Percentiles rank a stretch among this genome's conserved stretches.
Evolutionary conservation across 495 filamentous ascomycete genomes (phyloP).

Genomic region (Tricharina praecox): DNA sequence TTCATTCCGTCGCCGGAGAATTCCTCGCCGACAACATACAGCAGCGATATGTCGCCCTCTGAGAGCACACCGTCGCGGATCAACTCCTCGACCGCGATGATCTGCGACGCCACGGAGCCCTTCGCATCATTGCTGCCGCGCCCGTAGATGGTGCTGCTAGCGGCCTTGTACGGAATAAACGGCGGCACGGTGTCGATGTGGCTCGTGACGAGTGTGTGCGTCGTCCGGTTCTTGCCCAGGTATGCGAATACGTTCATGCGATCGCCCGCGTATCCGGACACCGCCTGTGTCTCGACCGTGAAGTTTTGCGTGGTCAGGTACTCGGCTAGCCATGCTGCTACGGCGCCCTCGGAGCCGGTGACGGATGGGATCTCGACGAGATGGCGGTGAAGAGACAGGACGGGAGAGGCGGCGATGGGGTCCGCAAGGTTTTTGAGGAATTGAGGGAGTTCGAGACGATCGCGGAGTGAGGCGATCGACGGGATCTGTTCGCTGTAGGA

Average conservation of each 20-base stretch:
- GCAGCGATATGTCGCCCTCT: slow-evolving; percentile 43
- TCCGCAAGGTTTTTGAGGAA: slow-evolving; percentile 23
- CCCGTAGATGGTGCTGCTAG: slow-evolving; percentile 41
- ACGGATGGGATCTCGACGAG: slow-evolving; percentile 64
- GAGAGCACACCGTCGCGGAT: slow-evolving; percentile 32
- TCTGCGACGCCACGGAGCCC: slow-evolving; percentile 63
- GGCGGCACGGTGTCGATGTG: slow-evolving; percentile 36
- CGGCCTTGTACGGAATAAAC: slow-evolving; percentile 47
- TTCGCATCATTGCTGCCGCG: slow-evolving; percentile 86
- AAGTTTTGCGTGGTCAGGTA: slow-evolving; percentile 50
- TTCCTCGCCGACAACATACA: slow-evolving; percentile 88
- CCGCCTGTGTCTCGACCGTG: slow-evolving; percentile 47
- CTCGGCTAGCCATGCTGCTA: slow-evolving; percentile 48
- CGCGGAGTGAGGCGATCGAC: background rate
- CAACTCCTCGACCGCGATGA: slow-evolving; percentile 48
- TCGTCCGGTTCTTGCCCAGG: slow-evolving; percentile 37
- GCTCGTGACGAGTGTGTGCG: slow-evolving; percentile 54
- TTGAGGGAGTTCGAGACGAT: slow-evolving; percentile 14
- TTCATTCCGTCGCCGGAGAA: slow-evolving; percentile 70
- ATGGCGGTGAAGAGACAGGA: slow-evolving; percentile 62
- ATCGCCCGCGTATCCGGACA: slow-evolving; percentile 24
- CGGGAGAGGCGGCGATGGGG: slow-evolving; percentile 23
- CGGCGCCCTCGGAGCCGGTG: slow-evolving; percentile 50
- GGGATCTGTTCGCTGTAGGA: slow-evolving; percentile 12
- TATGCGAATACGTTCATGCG: slow-evolving; percentile 72